Evolutionary conservation across 176 grass and related monocot genomes (phyloP).

Genomic region (Echinochloa phyllopogon): DNA sequence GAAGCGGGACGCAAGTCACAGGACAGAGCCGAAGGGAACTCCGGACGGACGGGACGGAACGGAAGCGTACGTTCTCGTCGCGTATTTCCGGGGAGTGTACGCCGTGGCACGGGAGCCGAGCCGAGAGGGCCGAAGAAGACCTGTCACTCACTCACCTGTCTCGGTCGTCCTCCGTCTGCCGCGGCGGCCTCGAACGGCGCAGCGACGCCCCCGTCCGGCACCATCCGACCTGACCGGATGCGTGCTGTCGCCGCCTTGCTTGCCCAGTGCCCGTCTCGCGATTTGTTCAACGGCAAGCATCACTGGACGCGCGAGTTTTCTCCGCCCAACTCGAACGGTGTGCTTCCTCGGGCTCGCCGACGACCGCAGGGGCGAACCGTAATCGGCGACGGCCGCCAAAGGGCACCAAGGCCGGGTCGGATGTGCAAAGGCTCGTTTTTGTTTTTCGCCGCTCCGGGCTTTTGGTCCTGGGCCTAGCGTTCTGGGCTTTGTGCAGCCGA

Average conservation of each 20-base stretch:
- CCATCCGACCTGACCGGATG: constrained; percentile 36
- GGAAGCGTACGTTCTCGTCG: not conserved
- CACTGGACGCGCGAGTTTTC: not conserved
- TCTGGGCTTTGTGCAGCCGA: too few relatives aligned
- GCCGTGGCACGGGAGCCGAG: constrained; percentile 23
- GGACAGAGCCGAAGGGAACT: not conserved
- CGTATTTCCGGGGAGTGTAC: not conserved
- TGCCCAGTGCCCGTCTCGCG: not conserved
- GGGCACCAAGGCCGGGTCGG: too few relatives aligned
- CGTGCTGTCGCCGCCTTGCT: not conserved
- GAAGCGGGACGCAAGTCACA: too few relatives aligned
- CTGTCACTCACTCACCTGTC: not conserved
- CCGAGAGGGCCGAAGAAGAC: not conserved
- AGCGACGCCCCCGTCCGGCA: constrained; percentile 6
- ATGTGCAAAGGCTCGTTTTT: too few relatives aligned
- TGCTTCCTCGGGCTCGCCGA: not conserved
- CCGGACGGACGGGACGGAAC: not conserved
- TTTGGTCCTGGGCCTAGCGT: too few relatives aligned
- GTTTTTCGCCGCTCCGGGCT: too few relatives aligned
- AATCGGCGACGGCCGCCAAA: too few relatives aligned
- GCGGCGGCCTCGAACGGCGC: constrained; percentile 27
- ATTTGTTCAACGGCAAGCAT: not conserved
- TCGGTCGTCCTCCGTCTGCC: not conserved
- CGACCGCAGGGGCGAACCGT: too few relatives aligned
- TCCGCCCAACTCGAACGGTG: not conserved